These are phyloP conservation scores for Quercus aquifolioides DNA, from an alignment of 306 rosid genomes.

Conservation along the genomic window DNA sequence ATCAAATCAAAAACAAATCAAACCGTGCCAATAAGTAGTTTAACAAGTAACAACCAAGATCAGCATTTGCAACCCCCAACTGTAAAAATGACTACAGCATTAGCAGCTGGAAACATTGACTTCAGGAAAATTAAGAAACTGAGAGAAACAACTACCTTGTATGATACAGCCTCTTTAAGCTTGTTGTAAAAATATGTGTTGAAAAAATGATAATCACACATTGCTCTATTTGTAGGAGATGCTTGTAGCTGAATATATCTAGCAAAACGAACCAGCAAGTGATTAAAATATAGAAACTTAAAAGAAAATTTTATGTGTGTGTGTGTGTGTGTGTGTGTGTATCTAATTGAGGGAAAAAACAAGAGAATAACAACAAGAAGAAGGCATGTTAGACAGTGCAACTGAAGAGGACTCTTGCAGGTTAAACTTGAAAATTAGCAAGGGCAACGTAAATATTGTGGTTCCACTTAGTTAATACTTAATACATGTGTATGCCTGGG, in stretches of 20 bases:
- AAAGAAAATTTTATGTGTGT: neutral
- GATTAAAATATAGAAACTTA: neutral
- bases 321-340: neutral
- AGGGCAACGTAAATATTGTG: neutral
- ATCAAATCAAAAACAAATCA: neutral
- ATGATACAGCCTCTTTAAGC: constrained; percentile 77
- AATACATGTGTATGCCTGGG: neutral
- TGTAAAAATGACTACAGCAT: neutral
- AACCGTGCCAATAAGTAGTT: neutral
- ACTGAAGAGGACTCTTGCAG: neutral
- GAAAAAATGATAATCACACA: constrained; percentile 72
- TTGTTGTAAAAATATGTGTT: constrained; percentile 89
- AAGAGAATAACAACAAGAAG: neutral
- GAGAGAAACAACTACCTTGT: constrained; percentile 49
- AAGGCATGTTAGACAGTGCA: neutral
- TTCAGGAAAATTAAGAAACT: neutral
- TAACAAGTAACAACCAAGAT: neutral
- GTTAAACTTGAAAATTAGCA: neutral
- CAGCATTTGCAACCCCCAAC: neutral
- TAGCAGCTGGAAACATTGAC: constrained; percentile 4
- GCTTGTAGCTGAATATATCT: constrained; percentile 81
- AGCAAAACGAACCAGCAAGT: constrained; percentile 26
- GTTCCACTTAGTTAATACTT: neutral
- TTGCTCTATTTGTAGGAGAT: constrained; percentile 44
- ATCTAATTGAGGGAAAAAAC: neutral